Evolutionary conservation across 108 stramenopile genomes (phyloP), one percentile per base, ranked within the genome.

Genomic region (Stephanodiscus triporus): DNA sequence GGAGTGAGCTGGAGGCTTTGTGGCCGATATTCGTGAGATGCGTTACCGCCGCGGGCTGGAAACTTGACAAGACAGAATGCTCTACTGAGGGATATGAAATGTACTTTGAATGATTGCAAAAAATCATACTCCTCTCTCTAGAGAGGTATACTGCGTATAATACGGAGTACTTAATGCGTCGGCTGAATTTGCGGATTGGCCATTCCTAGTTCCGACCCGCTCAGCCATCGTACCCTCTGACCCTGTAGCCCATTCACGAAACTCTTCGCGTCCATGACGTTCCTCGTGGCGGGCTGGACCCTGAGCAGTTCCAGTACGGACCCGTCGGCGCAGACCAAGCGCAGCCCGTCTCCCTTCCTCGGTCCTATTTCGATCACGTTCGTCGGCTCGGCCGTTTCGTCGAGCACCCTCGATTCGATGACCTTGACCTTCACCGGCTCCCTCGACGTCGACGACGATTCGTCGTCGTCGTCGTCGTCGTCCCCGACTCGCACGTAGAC

Each of bases 241-340:
- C 96, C 96, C 30, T 89, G 82, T 9, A 97, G 73, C n/a, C 98
- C 98, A 84, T 99, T 99, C 38, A 92, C 84, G 68, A 96, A 99
- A 53, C 94, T 89, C 50, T 91, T 92, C 8, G 96, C 93, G 75
- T 94, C 92, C 90, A 98, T 95, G 9, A 89, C 88, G 59, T 94
- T 96, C 73, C 88, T 90, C 2, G 90, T 92, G 29, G 86, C 89
- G 20, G 97, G 98, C 73, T 97, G 97, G 13, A 99, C 75, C 80
- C 84, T 62, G 26, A 90, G 63, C 58, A 98, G 63, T 55, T 97
- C 94, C 77, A 99, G 81, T 19, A 97, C 84, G 43, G 92, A 95
- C 22, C 96, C 97, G 75, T 99, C 98, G 49, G 59, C 69, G 70
- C 97, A 97, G 30, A 86, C 80, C 26, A 98, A 49, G 32, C 92